Evolutionary conservation across 1,284 basidiomycete species (phyloP).

Genomic region (Cutaneotrichosporon sp.): DNA sequence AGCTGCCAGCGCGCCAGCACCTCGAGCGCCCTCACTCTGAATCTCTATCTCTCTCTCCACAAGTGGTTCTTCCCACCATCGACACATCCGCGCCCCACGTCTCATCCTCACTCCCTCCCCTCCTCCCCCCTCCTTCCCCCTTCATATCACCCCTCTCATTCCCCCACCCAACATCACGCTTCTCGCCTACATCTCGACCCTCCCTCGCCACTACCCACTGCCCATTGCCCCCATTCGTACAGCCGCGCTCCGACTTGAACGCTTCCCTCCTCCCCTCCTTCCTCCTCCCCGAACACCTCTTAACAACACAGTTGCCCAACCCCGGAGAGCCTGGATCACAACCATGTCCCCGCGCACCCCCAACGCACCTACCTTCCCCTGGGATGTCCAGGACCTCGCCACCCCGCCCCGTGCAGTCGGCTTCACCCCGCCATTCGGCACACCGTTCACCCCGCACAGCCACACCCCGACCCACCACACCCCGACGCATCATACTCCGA

Average conservation of each 20-base stretch:
- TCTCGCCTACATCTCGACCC: background rate
- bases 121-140: background rate
- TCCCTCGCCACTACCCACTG: slow-evolving; percentile 3
- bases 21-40: no score
- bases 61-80: no score
- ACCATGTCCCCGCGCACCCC: background rate
- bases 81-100: no score
- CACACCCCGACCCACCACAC: background rate
- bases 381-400: background rate
- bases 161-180: background rate
- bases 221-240: no score
- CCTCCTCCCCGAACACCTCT: no score
- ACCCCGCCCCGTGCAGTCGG: background rate
- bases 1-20: no score
- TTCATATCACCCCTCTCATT: background rate
- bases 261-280: no score
- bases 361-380: background rate
- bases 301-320: background rate
- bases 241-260: no score
- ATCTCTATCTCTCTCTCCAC: slow-evolving; percentile 1
- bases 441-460: background rate
- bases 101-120: background rate
- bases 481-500: background rate
- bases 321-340: background rate
- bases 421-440: background rate